phyloP scores from a whole-genome alignment of 2,329 filamentous ascomycete genomes.

The Exophiala alcalophila region DNA sequence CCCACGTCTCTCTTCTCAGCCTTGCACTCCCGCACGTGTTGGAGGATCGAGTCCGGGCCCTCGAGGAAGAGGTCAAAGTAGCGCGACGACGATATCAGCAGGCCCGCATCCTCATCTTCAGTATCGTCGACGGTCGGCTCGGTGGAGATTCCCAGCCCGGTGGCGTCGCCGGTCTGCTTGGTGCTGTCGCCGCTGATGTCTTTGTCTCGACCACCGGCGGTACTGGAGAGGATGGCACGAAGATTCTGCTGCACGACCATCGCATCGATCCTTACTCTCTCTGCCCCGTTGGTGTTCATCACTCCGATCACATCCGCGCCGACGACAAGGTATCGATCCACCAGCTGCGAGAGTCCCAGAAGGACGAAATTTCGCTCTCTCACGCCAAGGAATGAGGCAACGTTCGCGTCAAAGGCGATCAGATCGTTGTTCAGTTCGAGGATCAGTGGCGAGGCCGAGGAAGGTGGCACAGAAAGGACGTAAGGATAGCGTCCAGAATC shows the following conservation, averaged over 20 bases:
- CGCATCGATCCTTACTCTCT: constrained; percentile 90
- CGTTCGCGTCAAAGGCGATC: constrained; percentile 81
- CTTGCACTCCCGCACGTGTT: constrained; percentile 46
- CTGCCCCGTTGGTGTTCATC: constrained; percentile 80
- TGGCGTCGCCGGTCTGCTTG: constrained; percentile 2
- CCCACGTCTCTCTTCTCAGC: constrained; percentile 36
- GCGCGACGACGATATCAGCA: constrained; percentile 44
- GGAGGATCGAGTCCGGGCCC: constrained; percentile 44
- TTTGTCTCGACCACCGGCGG: constrained; percentile 2
- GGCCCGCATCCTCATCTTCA: constrained; percentile 35
- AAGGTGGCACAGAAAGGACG: constrained; percentile 42
- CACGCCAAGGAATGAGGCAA: constrained; percentile 67
- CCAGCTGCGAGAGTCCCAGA: constrained; percentile 70
- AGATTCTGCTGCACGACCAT: constrained; percentile 94
- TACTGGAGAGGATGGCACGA: constrained; percentile 71
- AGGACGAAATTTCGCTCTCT: constrained; percentile 73
- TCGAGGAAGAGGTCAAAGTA: constrained; percentile 50
- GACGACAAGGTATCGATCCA: constrained; percentile 74
- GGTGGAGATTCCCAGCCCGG: constrained; percentile 23
- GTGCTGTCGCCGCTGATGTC: constrained; percentile 23
- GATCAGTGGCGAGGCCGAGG: constrained; percentile 60
- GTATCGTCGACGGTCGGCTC: constrained; percentile 14
- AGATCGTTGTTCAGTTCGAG: constrained; percentile 80
- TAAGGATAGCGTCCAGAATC: constrained; percentile 44
- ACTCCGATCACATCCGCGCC: constrained; percentile 68